These are phyloP conservation scores for Boletellus emodensis DNA, from an alignment of 768 basidiomycete species.

Conservation along the genomic window DNA sequence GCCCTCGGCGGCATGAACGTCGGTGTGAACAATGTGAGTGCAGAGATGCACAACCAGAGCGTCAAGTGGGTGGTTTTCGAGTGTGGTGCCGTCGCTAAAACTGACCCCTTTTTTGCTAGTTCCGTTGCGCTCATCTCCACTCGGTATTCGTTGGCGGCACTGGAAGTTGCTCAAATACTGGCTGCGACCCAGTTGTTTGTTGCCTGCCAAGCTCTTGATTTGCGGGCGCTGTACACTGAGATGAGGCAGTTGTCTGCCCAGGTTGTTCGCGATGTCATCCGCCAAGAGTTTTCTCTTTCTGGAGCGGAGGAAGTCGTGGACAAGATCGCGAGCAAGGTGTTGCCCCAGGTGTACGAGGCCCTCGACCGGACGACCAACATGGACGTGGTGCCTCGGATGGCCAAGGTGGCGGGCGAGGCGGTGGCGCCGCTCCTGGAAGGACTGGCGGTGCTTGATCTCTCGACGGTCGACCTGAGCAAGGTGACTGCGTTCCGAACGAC, in stretches of 20 bases:
- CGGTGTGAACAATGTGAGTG: conserved; percentile 78
- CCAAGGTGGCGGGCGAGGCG: conserved; percentile 59
- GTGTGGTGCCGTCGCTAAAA: too few species aligned
- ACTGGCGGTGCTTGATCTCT: conserved; percentile 11
- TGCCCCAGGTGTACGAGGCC: conserved; percentile 40
- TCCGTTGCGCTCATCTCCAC: conserved; percentile 83
- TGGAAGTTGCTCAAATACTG: conserved; percentile 74
- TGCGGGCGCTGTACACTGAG: conserved; percentile 70
- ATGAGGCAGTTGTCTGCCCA: conserved; percentile 38
- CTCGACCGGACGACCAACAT: conserved; percentile 68
- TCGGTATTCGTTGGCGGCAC: conserved; percentile 71
- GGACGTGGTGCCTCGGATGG: conserved; percentile 69
- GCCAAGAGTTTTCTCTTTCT: conserved; percentile 11
- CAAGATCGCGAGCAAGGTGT: conserved; percentile 30
- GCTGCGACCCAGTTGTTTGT: conserved; percentile 74
- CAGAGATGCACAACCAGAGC: conserved; percentile 91
- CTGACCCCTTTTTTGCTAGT: conserved; percentile 34
- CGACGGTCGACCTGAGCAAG: conserved; percentile 17
- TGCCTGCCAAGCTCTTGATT: conserved; percentile 79
- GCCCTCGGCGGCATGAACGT: conserved; percentile 72
- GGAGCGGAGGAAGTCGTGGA: conserved; percentile 8
- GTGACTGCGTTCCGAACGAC: conserved; percentile 22
- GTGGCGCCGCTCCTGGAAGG: conserved; percentile 59
- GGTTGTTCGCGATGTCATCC: conserved; percentile 19
- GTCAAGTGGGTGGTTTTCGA: conserved; percentile 58